Evolutionary conservation across 2,329 filamentous ascomycete genomes (phyloP).

Genomic region (Trichoderma aggressivum): DNA sequence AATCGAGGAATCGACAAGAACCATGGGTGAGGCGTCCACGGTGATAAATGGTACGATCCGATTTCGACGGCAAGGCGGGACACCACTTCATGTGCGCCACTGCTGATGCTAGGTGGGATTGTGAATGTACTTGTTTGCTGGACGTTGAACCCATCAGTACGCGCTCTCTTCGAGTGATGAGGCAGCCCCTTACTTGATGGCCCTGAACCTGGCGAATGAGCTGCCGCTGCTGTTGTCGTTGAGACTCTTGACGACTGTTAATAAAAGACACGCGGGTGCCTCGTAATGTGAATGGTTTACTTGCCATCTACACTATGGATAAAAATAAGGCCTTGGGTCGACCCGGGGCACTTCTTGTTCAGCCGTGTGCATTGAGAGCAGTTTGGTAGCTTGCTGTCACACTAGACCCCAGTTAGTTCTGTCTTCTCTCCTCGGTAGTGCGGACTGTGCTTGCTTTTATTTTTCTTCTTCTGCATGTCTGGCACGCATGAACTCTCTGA

Average conservation of each 20-base stretch:
- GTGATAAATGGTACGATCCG: slow-evolving; percentile 1
- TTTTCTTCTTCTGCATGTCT: slow-evolving; percentile 3
- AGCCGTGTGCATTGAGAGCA: slow-evolving; percentile 6
- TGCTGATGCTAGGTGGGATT: neutral
- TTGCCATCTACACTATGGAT: slow-evolving; percentile 1
- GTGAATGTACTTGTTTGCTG: neutral
- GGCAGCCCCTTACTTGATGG: neutral
- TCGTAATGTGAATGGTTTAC: neutral
- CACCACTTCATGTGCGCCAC: neutral
- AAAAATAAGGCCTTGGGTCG: slow-evolving; percentile 10
- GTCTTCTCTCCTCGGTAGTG: neutral
- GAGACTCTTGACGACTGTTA: neutral
- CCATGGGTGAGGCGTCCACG: slow-evolving; percentile 15
- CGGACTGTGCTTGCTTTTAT: neutral
- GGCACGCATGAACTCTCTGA: neutral
- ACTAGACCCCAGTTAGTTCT: neutral
- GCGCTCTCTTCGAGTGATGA: neutral
- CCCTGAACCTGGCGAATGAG: neutral
- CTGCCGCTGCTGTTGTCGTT: neutral
- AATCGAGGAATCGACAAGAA: neutral
- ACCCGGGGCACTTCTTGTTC: slow-evolving; percentile 1
- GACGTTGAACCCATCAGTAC: neutral
- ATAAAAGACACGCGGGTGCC: neutral
- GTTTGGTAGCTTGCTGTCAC: slow-evolving; percentile 10
- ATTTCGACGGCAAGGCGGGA: slow-evolving; percentile 10